Conservation (phyloP, 2,329 filamentous ascomycete genomes). For the Monosporascus sp. region DNA sequence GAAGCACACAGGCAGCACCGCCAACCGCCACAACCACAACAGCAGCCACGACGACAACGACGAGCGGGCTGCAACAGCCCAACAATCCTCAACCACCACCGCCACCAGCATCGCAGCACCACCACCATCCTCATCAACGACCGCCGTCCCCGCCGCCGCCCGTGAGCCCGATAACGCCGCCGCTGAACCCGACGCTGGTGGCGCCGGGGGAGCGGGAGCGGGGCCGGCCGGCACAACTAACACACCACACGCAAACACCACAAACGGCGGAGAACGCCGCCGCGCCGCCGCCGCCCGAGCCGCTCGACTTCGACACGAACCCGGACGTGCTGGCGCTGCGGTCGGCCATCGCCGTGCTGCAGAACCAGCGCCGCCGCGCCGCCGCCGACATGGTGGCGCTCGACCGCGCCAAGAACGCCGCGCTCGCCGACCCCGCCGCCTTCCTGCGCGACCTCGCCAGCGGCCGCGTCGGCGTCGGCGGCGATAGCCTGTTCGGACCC, state of each 20-base stretch:
- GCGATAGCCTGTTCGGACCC: slow-evolving; percentile 21
- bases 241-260: slow-evolving; percentile 15
- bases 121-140: slow-evolving; percentile 1
- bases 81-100: slow-evolving; percentile 1
- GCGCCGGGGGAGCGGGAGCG: not conserved
- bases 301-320: slow-evolving; percentile 59
- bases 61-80: not conserved
- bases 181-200: slow-evolving; percentile 33
- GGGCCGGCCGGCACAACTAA: slow-evolving; percentile 6
- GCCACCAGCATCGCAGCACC: slow-evolving; percentile 1
- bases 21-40: not conserved
- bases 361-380: slow-evolving; percentile 77
- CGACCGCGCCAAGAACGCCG: slow-evolving; percentile 63
- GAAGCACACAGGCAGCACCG: not conserved
- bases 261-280: slow-evolving; percentile 6
- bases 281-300: slow-evolving; percentile 40
- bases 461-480: slow-evolving; percentile 49
- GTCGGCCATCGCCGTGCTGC: slow-evolving; percentile 78
- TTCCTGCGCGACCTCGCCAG: slow-evolving; percentile 65
- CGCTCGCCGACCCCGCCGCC: slow-evolving; percentile 62
- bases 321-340: slow-evolving; percentile 83
- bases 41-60: not conserved
- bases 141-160: slow-evolving; percentile 44
- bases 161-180: slow-evolving; percentile 51
- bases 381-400: slow-evolving; percentile 68